A percentile compares a stretch with the other conserved stretches of the same genome.
These are phyloP conservation scores for Croton laevigatus DNA, from an alignment of 441 rosid species.

Conservation along the genomic window DNA sequence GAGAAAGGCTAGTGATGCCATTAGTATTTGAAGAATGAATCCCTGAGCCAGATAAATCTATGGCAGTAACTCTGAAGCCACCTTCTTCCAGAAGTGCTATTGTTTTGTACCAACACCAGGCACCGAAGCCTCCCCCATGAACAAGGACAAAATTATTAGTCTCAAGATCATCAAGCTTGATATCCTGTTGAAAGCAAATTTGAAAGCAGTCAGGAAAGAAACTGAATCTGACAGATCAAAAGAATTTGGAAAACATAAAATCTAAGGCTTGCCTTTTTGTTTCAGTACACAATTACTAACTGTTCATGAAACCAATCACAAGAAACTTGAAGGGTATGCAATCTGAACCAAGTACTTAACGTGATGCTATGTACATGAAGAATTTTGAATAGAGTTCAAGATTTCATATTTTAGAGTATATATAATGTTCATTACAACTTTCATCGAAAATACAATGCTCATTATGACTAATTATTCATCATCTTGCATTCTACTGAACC, in stretches of 20 bases:
- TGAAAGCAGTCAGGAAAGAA: slow-evolving; percentile 8
- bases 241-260: not conserved
- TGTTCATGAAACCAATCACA: not conserved
- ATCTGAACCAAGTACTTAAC: not conserved
- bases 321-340: not conserved
- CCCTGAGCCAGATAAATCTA: slow-evolving; percentile 91
- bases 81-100: slow-evolving; percentile 86
- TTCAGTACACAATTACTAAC: not conserved
- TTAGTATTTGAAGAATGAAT: slow-evolving; percentile 67
- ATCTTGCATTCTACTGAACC: not conserved
- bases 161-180: slow-evolving; percentile 70
- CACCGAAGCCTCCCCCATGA: slow-evolving; percentile 97
- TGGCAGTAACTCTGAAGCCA: slow-evolving; percentile 79
- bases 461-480: not conserved
- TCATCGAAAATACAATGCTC: too few relatives aligned
- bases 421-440: too few relatives aligned
- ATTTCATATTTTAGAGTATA: not conserved
- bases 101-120: slow-evolving; percentile 99
- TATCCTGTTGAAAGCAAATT: slow-evolving; percentile 41
- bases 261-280: not conserved
- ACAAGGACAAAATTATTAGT: slow-evolving; percentile 77
- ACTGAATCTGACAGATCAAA: slow-evolving; percentile 5
- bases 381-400: not conserved
- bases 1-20: slow-evolving; percentile 62
- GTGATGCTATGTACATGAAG: not conserved